Conservation (phyloP, 306 rosid genomes). For the Vigna reflexopilosa region DNA sequence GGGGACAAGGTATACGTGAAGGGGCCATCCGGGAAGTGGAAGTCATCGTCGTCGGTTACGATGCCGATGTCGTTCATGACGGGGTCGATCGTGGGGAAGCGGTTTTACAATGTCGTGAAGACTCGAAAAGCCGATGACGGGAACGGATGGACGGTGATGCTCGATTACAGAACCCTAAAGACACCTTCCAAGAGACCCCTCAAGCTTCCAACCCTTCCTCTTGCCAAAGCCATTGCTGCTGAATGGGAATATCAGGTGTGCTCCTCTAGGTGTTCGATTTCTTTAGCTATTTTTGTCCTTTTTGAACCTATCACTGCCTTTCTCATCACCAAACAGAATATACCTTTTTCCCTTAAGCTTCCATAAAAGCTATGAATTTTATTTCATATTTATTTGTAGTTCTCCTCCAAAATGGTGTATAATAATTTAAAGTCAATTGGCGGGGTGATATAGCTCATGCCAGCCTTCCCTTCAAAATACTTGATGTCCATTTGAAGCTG, state of each 20-base stretch:
- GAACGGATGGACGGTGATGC: constrained; percentile 87
- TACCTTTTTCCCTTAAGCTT: neutral
- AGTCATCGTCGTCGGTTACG: constrained; percentile 68
- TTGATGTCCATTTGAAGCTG: constrained; percentile 5
- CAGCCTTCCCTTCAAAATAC: neutral
- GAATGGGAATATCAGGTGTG: constrained; percentile 97
- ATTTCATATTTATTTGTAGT: neutral
- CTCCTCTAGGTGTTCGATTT: neutral
- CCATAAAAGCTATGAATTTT: neutral
- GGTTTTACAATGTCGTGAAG: constrained; percentile 75
- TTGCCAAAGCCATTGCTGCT: constrained; percentile 84
- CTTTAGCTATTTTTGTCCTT: neutral
- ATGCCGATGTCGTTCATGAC: constrained; percentile 96
- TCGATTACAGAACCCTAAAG: constrained; percentile 88
- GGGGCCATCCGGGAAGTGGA: constrained; percentile 45
- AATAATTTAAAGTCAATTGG: neutral
- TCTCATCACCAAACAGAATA: neutral
- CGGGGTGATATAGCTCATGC: neutral
- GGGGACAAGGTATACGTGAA: constrained; percentile 58
- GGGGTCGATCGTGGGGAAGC: constrained; percentile 87
- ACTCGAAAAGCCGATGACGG: constrained; percentile 80
- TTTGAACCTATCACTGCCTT: neutral
- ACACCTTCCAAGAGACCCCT: constrained; percentile 88
- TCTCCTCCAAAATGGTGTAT: neutral
- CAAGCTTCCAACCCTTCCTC: constrained; percentile 75